Evolutionary conservation across 768 basidiomycete genomes (phyloP), one percentile per base, ranked within the genome.

Genomic region (Suillus occidentalis): DNA sequence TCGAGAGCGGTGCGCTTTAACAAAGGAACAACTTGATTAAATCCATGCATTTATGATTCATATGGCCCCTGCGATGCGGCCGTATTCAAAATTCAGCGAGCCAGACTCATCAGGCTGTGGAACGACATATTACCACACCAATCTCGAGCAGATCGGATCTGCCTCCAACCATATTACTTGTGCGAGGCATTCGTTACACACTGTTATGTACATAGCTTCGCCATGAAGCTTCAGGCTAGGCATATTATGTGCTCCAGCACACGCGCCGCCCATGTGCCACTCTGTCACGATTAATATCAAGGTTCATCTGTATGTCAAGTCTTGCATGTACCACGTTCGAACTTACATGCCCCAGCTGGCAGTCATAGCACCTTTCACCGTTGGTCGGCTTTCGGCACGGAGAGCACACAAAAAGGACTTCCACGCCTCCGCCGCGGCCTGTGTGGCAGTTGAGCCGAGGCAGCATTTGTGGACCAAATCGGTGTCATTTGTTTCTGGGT

Each of bases 211-310:
- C 58, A 59, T 40, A 28, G 40, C 58, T 59, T 59, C 58, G 18
- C 25, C 25, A 42, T 59, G 58, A 59, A 59, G 25, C 18, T 42
- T 20, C 39, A 59, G 58, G 58, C 57, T 43, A 59, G 40, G 40
- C 58, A 59, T 59, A 59, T 59, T 59, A 59, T 58, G 56, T 58
- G 56, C 58, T 43, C 40, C 25, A 20, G 40, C 58, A 59, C 58
- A 42, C 25, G 57, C 39, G 58, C 58, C 6, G 12, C 34, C 34
- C 53, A 55, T 55, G 53, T 55, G 53, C 34, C 20, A 36, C 13
- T 36, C 20, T 20, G 12, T 55, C 34, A n/a, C 31, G 9, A 36
- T 36, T 36, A n/a, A 55, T 55, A 55, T 36, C 20, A 20, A 55
- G 53, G 6, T 55, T 36, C 28, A 53, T 31, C 9, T 18, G 22